These are phyloP conservation scores for Aspergillus thermomutatus DNA, from an alignment of 2,329 filamentous ascomycete genomes.

Conservation along the genomic window DNA sequence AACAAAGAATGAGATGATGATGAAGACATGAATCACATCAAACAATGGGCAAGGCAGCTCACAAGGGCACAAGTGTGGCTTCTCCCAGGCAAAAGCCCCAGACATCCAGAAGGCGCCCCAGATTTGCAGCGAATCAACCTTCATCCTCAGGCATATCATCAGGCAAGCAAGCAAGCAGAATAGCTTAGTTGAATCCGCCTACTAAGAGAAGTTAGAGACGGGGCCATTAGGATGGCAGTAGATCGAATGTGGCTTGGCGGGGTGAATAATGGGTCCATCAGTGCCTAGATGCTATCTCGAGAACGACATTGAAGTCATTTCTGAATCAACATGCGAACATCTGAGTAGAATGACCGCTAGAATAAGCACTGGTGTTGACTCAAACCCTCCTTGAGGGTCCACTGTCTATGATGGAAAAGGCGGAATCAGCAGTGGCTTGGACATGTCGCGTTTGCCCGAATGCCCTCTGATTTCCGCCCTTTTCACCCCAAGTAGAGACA, in stretches of 20 bases:
- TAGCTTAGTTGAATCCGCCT: background rate
- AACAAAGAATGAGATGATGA: background rate
- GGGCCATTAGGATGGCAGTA: background rate
- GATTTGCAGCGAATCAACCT: background rate
- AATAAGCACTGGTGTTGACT: background rate
- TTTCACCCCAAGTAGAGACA: background rate
- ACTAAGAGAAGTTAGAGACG: background rate
- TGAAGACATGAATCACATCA: background rate
- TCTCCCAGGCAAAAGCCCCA: background rate
- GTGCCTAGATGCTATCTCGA: background rate
- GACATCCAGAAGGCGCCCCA: background rate
- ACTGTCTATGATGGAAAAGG: background rate
- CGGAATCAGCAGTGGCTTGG: constrained; percentile 3
- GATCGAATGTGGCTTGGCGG: background rate
- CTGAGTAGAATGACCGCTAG: background rate
- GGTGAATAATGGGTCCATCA: background rate
- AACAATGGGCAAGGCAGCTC: background rate
- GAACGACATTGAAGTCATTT: background rate
- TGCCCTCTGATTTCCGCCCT: background rate
- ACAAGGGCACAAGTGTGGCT: background rate
- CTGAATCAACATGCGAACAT: background rate
- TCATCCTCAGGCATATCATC: background rate
- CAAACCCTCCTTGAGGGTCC: background rate
- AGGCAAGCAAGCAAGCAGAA: background rate
- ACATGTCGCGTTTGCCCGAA: background rate